Base-by-base conservation (phyloP, 2,329 filamentous ascomycete species). In the Claviceps pazoutovae region DNA sequence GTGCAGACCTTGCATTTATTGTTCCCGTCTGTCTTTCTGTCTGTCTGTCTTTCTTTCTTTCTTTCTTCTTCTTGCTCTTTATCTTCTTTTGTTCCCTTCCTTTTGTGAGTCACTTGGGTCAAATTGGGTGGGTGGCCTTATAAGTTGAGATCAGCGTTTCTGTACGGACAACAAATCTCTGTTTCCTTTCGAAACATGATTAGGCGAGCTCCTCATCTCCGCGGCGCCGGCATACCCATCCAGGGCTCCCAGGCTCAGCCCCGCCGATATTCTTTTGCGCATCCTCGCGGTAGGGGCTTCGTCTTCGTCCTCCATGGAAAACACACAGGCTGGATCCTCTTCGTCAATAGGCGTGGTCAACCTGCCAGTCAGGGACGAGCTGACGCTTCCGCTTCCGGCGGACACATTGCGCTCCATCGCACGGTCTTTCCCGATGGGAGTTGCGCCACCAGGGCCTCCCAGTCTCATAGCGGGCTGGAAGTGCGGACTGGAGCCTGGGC, bases 271-370 rank as follows among this genome's bases (percentile, higher is more conserved):
- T 51, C 75, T 72, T 64, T 78, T 79, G 49, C 73, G 66, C 9
- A 70, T 68, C 43, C 70, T 67, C 51, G 68, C 66, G 17, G 65
- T 65, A 39, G 74, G 68, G 21, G 73, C 67, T 36, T 80, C 78
- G 21, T 78, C 76, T 26, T 79, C 77, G 51, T 80, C 78, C 57
- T 83, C 80, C 79, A 83, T 83, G 60, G 70, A 78, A 61, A 83
- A 83, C 14, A 83, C 76, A 56, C 83, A 82, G 26, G 78, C 74
- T 4, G 76, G 71, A 51, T 83, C 78, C 58, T 83, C 80, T 60
- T 83, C 80, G 54, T 82, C 79, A 55, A 83, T 83, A 3, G 79
- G 79, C 1, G 78, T 82, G 1, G 79, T 79, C 61, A 81, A 82
- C 16, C 80, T 70, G 19, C 76, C 77, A 41, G 72, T 77, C 41